Conservation (phyloP, 257 asterid species). For the Solanum appendiculatum region DNA sequence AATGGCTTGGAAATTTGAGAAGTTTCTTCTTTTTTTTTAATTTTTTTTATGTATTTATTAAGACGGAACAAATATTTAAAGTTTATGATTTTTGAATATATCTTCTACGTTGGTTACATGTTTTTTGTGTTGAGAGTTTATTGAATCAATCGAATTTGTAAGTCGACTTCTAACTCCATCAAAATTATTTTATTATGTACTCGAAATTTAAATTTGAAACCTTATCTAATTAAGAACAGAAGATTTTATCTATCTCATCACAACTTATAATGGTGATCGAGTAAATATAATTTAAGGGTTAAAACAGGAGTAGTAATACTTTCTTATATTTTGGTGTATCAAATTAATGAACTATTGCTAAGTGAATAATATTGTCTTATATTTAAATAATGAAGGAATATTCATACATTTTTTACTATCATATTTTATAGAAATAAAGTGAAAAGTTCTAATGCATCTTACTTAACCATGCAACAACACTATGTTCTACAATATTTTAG, state of each 20-base stretch:
- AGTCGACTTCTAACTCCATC: too few species aligned
- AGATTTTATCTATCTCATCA: neutral
- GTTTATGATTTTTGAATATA: neutral
- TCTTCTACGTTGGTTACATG: neutral
- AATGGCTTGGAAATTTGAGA: neutral
- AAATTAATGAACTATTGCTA: neutral
- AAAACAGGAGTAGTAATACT: neutral
- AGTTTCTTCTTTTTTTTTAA: neutral
- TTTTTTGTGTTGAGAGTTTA: neutral
- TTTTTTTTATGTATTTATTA: neutral
- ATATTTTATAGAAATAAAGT: neutral
- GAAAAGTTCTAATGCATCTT: neutral
- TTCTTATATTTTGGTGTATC: neutral
- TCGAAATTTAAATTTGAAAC: neutral
- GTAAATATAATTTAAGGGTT: neutral
- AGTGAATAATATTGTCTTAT: neutral
- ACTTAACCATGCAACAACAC: neutral
- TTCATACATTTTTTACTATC: neutral
- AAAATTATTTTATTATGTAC: neutral
- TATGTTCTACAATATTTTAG: neutral
- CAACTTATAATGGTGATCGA: neutral
- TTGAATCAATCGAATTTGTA: too few species aligned
- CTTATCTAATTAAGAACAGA: rapidly evolving
- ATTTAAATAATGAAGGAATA: neutral
- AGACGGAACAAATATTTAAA: neutral